A percentile compares a stretch with the other conserved stretches of the same genome.
Evolutionary conservation across 345 rosid genomes (phyloP).

Genomic region (Hypericum androsaemum): DNA sequence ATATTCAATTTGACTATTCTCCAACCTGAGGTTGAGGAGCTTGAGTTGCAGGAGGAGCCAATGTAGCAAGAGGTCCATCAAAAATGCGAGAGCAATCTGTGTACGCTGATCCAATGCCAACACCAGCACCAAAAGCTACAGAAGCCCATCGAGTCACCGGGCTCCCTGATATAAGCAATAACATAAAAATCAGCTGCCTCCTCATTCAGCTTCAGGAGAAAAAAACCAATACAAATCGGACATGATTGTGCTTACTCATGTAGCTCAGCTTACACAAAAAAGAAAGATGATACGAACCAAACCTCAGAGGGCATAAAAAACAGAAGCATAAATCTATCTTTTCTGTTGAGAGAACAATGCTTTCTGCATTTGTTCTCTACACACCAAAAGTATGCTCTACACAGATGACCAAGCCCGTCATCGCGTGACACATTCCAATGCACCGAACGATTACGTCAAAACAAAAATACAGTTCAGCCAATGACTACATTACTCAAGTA

Average conservation of each 20-base stretch:
- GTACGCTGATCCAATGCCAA: conserved; percentile 88
- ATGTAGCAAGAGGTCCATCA: conserved; percentile 38
- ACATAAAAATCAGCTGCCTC: neutral
- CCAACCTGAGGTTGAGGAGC: conserved; percentile 43
- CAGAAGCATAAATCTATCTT: too few species aligned
- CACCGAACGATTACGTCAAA: too few species aligned
- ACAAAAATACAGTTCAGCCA: too few species aligned
- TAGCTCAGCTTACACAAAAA: too few species aligned
- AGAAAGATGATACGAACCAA: too few species aligned
- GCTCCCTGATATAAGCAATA: conserved; percentile 52
- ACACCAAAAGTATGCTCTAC: too few species aligned
- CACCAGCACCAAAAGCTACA: conserved; percentile 87
- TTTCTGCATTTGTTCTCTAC: too few species aligned
- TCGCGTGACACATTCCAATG: too few species aligned
- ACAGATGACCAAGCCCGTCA: too few species aligned
- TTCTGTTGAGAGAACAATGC: too few species aligned
- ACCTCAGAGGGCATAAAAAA: too few species aligned
- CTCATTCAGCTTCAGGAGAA: neutral
- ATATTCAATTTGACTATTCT: neutral
- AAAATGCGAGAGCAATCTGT: conserved; percentile 60
- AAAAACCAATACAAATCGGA: neutral
- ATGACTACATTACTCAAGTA: too few species aligned
- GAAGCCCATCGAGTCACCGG: conserved; percentile 84
- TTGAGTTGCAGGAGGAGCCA: conserved; percentile 31
- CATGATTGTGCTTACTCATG: neutral